phyloP scores from a whole-genome alignment of 1,284 basidiomycete species.

The Cystobasidium slooffiae region DNA sequence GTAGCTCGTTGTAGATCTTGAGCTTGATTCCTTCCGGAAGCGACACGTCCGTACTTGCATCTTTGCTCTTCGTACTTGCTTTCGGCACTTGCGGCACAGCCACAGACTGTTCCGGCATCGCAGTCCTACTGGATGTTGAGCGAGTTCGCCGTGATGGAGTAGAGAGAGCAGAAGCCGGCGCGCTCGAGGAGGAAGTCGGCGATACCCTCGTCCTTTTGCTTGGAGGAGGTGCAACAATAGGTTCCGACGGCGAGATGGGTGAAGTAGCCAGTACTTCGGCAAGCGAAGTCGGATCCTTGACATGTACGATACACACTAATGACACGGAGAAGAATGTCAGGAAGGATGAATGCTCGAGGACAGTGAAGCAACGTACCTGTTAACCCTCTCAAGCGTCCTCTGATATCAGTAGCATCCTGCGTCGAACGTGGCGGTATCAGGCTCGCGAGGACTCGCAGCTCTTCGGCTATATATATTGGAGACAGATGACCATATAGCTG shows the following conservation, averaged over 20 bases:
- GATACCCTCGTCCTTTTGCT: neutral
- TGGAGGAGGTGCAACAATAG: conserved; percentile 2
- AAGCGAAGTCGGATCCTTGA: conserved; percentile 65
- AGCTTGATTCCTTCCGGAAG: conserved; percentile 25
- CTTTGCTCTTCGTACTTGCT: neutral
- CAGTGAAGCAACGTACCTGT: conserved; percentile 47
- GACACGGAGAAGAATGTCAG: neutral
- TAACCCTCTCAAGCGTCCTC: conserved; percentile 65
- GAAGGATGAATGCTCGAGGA: neutral
- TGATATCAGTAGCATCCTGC: conserved; percentile 61
- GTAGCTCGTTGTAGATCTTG: conserved; percentile 20
- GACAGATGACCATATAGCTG: conserved; percentile 75
- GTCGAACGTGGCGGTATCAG: conserved; percentile 43
- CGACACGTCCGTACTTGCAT: neutral
- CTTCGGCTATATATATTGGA: conserved; percentile 70
- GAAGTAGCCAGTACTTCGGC: conserved; percentile 5
- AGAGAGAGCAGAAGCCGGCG: neutral
- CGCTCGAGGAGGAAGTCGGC: neutral
- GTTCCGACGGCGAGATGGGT: neutral
- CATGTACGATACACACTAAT: conserved; percentile 72
- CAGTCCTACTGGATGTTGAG: neutral
- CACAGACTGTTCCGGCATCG: neutral
- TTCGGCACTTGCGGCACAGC: neutral
- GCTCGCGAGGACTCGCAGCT: conserved; percentile 67
- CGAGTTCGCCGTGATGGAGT: conserved; percentile 12